Conservation (phyloP, 2,329 filamentous ascomycete species). For the Diaporthe caulivora region DNA sequence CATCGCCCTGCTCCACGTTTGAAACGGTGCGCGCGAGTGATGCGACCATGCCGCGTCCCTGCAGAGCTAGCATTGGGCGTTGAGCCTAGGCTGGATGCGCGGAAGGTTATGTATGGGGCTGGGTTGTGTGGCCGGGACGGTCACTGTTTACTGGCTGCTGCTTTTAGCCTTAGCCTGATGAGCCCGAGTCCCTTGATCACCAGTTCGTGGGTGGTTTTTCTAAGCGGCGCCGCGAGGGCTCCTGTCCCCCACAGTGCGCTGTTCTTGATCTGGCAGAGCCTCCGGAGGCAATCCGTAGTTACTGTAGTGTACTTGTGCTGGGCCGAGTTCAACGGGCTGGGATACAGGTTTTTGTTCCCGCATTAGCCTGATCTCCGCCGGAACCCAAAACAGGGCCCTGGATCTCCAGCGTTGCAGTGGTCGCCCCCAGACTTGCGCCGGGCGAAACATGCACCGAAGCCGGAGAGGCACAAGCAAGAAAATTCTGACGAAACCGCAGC, state of each 20-base stretch:
- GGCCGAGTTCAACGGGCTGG: constrained; percentile 9
- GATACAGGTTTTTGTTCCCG: constrained; percentile 23
- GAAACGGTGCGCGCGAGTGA: constrained; percentile 1
- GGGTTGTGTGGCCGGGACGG: neutral
- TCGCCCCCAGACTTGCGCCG: constrained; percentile 19
- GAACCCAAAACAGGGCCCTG: constrained; percentile 29
- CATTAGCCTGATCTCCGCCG: constrained; percentile 33
- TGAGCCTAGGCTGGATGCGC: neutral
- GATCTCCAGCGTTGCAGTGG: constrained; percentile 21
- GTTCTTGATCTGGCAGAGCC: constrained; percentile 12
- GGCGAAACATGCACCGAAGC: constrained; percentile 37
- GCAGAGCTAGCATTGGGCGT: constrained; percentile 30
- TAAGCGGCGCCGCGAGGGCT: neutral
- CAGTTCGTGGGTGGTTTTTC: constrained; percentile 11
- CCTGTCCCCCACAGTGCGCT: constrained; percentile 15
- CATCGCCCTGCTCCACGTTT: constrained; percentile 36
- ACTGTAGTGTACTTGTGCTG: neutral
- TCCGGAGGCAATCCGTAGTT: neutral
- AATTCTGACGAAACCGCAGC: constrained; percentile 39
- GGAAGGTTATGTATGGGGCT: neutral
- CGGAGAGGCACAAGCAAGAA: constrained; percentile 35
- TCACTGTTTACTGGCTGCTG: neutral
- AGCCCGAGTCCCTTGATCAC: neutral
- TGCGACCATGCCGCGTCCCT: constrained; percentile 25
- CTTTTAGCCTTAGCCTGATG: neutral